Evolutionary conservation across 2,329 filamentous ascomycete genomes (phyloP).

Genomic region (Talaromyces sp.): DNA sequence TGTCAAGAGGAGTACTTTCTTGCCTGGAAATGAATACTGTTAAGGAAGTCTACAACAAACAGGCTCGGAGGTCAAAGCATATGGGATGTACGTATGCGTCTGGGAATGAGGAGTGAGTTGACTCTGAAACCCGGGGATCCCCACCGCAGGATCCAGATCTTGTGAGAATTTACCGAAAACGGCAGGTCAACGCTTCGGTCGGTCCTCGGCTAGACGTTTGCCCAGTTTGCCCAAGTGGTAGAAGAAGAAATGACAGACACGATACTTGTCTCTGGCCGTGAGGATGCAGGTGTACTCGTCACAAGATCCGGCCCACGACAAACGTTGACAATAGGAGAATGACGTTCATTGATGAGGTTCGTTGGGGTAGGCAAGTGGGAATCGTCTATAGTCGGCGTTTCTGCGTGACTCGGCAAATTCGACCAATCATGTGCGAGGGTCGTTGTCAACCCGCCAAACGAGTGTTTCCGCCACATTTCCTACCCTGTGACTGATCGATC

Average conservation of each 20-base stretch:
- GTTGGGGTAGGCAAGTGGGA: not conserved
- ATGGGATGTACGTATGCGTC: not conserved
- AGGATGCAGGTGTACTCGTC: not conserved
- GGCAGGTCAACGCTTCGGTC: not conserved
- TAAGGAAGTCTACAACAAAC: not conserved
- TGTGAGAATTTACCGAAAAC: not conserved
- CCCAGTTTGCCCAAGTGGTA: not conserved
- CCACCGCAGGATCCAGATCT: not conserved
- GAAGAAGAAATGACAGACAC: not conserved
- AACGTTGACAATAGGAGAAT: not conserved
- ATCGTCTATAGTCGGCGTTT: not conserved
- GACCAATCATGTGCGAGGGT: not conserved
- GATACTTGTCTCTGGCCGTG: not conserved
- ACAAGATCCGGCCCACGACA: not conserved
- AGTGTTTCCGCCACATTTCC: not conserved
- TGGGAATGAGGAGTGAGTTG: not conserved
- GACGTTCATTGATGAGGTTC: not conserved
- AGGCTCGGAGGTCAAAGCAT: not conserved
- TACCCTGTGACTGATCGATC: not conserved
- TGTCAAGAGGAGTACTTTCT: not conserved
- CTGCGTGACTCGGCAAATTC: not conserved
- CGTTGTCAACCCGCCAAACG: not conserved
- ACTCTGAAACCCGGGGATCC: not conserved
- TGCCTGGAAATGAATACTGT: not conserved
- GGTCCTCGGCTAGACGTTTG: not conserved